Base-by-base conservation (phyloP, 257 asterid species). In the Mentha longifolia region DNA sequence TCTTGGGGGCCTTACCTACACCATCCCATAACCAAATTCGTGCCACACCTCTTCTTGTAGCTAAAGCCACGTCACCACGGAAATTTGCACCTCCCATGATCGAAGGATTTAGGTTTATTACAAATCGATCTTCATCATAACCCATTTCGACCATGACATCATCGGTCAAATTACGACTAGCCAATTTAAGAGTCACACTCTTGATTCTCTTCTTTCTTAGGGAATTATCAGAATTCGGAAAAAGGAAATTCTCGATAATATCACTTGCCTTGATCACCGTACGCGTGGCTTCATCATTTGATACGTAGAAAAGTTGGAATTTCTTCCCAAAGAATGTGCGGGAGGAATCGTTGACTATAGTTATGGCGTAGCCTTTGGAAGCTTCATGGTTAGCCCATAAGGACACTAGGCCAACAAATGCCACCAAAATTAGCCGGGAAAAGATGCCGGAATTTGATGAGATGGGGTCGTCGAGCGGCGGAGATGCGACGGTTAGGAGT, bases 311-410 rank as follows among this genome's bases (percentile, higher is more conserved):
- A 55, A 89, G 87, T 19, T 76, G 54, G 83, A 89, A 92, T 55
- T 84, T 82, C 45, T n/a, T 69, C 0, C 82, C 88, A 6, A 66
- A 19, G 1, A 70, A 0, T 2, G 90, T 80, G 66, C 74, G 49
- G 28, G 42, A 20, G 15, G 88, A 73, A 9, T 82, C 90, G 43
- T 86, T 88, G 76, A 84, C 33, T 33, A 85, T 51, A 9, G 89
- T 74, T 46, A 92, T 77, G 61, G 85, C 45, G n/a, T 80, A 84
- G 12, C 96, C 96, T 73, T 83, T 92, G 69, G 89, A 85, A 13
- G 96, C 90, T 78, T 92, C 98, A n/a, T 77, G 79, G 62, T 78
- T 86, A 31, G 96, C 96, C 88, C 89, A 92, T 13, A 85, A 7
- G 52, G 96, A 86, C 65, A 89, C 19, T 43, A 77, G 1, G 75